phyloP scores from a whole-genome alignment of 2,329 filamentous ascomycete genomes.

The Aulographum hederae region DNA sequence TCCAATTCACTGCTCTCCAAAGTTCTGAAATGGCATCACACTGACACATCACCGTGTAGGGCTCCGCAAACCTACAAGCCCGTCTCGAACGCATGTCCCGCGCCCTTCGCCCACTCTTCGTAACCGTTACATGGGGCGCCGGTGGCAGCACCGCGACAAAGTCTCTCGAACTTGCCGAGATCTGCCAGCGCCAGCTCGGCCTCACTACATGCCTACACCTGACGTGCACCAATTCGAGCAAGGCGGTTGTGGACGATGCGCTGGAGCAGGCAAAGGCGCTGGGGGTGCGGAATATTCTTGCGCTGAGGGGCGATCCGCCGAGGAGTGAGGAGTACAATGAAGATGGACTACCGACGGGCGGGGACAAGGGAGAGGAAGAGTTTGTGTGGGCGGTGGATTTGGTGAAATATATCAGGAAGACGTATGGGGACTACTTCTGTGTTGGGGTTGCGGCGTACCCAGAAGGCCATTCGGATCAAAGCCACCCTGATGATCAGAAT shows the following conservation, averaged over 20 bases:
- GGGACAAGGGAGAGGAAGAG: slow-evolving; percentile 49
- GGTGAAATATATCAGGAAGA: slow-evolving; percentile 70
- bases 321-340: slow-evolving; percentile 71
- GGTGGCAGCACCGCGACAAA: slow-evolving; percentile 83
- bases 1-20: neutral
- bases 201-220: slow-evolving; percentile 91
- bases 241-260: slow-evolving; percentile 67
- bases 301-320: slow-evolving; percentile 79
- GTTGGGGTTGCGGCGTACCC: slow-evolving; percentile 89
- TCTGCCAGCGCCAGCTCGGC: slow-evolving; percentile 81
- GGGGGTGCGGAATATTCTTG: slow-evolving; percentile 85
- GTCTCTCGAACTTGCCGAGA: slow-evolving; percentile 82
- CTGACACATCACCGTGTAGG: slow-evolving; percentile 23
- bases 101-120: slow-evolving; percentile 77
- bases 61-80: slow-evolving; percentile 81
- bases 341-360: slow-evolving; percentile 30
- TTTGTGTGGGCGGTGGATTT: slow-evolving; percentile 83
- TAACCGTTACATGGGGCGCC: slow-evolving; percentile 96
- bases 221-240: slow-evolving; percentile 96
- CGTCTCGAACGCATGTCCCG: slow-evolving; percentile 90
- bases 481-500: slow-evolving; percentile 61
- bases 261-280: slow-evolving; percentile 79
- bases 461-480: slow-evolving; percentile 85
- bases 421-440: slow-evolving; percentile 88
- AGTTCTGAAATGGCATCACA: neutral